Evolutionary conservation across 2,329 filamentous ascomycete genomes (phyloP), one percentile per base, ranked within the genome.

Genomic region (Bimuria novae-zelandiae): DNA sequence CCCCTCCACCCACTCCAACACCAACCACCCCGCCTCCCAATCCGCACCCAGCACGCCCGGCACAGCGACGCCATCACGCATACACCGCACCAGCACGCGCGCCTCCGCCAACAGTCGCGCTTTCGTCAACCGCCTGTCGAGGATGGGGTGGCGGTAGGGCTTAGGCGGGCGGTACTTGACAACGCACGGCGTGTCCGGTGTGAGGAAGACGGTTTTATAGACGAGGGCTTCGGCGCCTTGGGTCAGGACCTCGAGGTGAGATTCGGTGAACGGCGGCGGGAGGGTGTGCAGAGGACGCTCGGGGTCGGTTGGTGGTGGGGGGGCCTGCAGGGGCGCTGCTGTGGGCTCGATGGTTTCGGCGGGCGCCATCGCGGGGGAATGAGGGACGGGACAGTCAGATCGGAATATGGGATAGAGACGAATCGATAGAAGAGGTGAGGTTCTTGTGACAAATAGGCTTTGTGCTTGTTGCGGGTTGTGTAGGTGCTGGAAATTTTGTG

Each of bases 181-280:
- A 0, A 93, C 90, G 70, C 87, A 89, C 12, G 88, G 84, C 8
- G 84, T 79, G 51, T 80, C 72, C 33, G 89, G 83, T 1, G 82
- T 73, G 49, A 97, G 86, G 77, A 90, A 95, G 50, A 84, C 87
- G 16, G 90, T 93, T 74, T 86, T 88, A 84, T 95, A 97, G 70
- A 99, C 85, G 60, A 93, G 90, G 55, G 90, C 92, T 84, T 99
- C 94, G 71, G 94, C 94, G 76, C 94, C 94, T 81, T 97, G 94
- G 52, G 90, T 88, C 64, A 97, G 84, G 68, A 96, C 89, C 43
- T 71, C 75, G 58, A 90, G 85, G 33, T 84, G 79, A 56, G 82
- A 78, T 71, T 83, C 82, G 77, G 57, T 52, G 60, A 73, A 73
- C 32, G 68, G 65, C 0, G 63, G 33, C 0, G 68, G 67, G 33